phyloP scores from a whole-genome alignment of 306 rosid species.

The Alnus glutinosa region DNA sequence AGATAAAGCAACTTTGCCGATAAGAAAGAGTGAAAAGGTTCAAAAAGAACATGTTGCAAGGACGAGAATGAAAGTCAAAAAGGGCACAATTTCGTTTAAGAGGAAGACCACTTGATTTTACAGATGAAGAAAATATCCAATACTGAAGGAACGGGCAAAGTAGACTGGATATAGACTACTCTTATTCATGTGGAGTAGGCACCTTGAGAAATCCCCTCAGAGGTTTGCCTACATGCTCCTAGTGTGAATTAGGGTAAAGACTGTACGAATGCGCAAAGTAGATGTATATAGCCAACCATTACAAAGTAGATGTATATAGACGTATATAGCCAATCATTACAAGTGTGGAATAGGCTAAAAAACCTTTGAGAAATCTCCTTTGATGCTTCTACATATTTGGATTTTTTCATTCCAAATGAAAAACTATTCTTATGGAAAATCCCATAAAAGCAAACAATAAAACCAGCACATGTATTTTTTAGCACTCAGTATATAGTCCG shows the following conservation, averaged over 20 bases:
- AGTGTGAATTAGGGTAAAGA: background rate
- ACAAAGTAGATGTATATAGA: background rate
- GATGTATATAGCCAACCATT: background rate
- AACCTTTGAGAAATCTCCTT: background rate
- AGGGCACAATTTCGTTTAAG: background rate
- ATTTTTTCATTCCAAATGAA: background rate
- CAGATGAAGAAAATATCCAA: background rate
- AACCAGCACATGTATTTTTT: background rate
- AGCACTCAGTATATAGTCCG: background rate
- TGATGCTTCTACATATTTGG: background rate
- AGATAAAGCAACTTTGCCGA: too few species aligned
- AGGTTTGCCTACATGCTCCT: background rate
- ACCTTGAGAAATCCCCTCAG: background rate
- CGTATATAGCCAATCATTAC: background rate
- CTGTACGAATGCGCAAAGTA: background rate
- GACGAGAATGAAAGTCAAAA: constrained; percentile 3
- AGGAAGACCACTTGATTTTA: background rate
- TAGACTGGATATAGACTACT: background rate
- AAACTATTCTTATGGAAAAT: background rate
- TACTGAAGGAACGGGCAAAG: background rate
- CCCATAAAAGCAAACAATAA: background rate
- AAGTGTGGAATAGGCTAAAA: background rate
- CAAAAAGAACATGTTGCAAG: background rate
- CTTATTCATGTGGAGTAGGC: background rate
- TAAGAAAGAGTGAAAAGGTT: background rate